A percentile compares a stretch with the other conserved stretches of the same genome.
Conservation (phyloP, 805 yeast species). For the Ogataea pini region DNA sequence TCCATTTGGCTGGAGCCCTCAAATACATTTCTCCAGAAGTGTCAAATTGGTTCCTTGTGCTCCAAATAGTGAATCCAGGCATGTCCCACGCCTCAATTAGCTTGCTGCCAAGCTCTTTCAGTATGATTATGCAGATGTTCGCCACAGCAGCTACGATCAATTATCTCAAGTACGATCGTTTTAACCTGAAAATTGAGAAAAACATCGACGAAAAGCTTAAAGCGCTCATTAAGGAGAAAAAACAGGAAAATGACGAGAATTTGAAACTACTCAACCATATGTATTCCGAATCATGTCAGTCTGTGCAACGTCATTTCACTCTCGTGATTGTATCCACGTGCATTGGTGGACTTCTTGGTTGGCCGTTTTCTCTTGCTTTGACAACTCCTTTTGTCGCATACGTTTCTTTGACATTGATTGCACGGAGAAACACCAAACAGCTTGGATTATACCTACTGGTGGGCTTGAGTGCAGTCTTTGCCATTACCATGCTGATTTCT, state of each 20-base stretch:
- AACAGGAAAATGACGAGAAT: conserved; percentile 20
- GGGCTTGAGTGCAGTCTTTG: conserved; percentile 19
- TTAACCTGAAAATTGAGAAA: conserved; percentile 18
- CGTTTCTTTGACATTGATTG: conserved; percentile 19
- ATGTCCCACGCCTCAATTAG: conserved; percentile 87
- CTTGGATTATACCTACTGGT: conserved; percentile 18
- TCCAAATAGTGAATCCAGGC: conserved; percentile 69
- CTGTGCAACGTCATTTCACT: conserved; percentile 28
- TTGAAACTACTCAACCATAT: conserved; percentile 19
- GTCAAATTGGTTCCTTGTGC: conserved; percentile 63
- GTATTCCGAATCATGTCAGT: conserved; percentile 17
- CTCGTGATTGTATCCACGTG: conserved; percentile 45
- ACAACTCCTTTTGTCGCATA: conserved; percentile 59
- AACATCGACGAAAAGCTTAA: conserved; percentile 20
- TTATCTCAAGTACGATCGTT: conserved; percentile 33
- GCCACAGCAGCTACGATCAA: conserved; percentile 43
- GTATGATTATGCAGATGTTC: conserved; percentile 53
- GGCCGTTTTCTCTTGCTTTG: conserved; percentile 82
- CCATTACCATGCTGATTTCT: conserved; percentile 23
- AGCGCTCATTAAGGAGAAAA: conserved; percentile 12
- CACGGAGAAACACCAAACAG: conserved; percentile 7
- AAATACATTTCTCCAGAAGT: conserved; percentile 37
- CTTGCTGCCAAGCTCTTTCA: conserved; percentile 80
- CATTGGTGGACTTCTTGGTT: conserved; percentile 80
- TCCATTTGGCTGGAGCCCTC: conserved; percentile 47